Evolutionary conservation across 192 early-diverging fungal genomes (phyloP).

Genomic region (Coemansia sp.): DNA sequence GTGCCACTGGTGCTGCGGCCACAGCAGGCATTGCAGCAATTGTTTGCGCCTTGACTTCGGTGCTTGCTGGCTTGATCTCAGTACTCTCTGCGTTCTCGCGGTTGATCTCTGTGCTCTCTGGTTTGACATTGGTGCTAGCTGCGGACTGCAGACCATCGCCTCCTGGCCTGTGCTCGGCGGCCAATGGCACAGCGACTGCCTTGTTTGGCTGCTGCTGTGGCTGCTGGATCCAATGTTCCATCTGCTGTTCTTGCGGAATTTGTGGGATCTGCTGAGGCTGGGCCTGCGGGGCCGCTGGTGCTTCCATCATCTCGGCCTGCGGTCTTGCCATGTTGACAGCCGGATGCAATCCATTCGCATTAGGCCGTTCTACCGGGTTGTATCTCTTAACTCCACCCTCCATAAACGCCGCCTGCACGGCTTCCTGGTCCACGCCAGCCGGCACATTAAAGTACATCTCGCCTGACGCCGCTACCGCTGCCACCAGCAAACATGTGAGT

Average conservation of each 20-base stretch:
- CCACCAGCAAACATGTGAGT: conserved; percentile 17
- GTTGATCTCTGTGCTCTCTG: not conserved
- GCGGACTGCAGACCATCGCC: not conserved
- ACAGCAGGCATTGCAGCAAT: no score
- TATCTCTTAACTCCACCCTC: conserved; percentile 33
- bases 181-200: conserved; percentile 13
- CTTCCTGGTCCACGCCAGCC: conserved; percentile 19
- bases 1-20: not conserved
- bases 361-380: conserved; percentile 18
- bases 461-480: conserved; percentile 7
- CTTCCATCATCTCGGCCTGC: not conserved
- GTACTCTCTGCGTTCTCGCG: not conserved
- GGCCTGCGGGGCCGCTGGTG: not conserved
- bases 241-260: not conserved
- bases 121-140: not conserved
- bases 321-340: not conserved
- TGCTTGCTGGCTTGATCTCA: not conserved
- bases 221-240: conserved; percentile 7
- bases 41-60: not conserved
- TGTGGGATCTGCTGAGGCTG: not conserved
- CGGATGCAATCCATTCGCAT: conserved; percentile 16
- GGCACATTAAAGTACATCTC: conserved; percentile 42
- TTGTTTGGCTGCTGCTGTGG: conserved; percentile 2
- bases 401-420: conserved; percentile 22
- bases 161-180: conserved; percentile 10